Evolutionary conservation across 2,329 filamentous ascomycete genomes (phyloP), one percentile per base, ranked within the genome.

Genomic region (Hypoxylon sp.): DNA sequence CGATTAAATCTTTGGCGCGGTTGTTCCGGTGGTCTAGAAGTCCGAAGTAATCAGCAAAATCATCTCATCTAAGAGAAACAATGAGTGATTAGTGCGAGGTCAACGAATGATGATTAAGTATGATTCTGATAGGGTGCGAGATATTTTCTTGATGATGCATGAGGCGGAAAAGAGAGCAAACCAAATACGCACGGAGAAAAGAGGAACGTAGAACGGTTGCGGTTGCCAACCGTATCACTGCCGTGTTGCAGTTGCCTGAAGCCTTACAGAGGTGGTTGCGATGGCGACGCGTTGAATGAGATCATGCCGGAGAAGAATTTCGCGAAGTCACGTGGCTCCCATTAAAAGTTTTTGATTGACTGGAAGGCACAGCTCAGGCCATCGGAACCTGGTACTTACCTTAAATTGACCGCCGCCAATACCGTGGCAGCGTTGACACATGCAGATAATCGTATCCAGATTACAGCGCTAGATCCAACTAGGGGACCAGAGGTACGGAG

Each of bases 261-360:
- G 10, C 19, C 6, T 21, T 44, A 21, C 5, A 19, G 46, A 52
- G 15, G 35, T 10, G 50, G 44, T 15, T 44, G 29, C 27, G 35
- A 59, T 21, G 11, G 24, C 31, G 48, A 75, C 72, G 72, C 72
- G 70, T 69, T 46, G 24, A 46, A 57, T 55, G 21, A 67, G 51
- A 60, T 29, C 44, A 17, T 39, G 47, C 24, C 21, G 57, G 24
- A 21, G 42, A 52, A 42, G 7, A 35, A 39, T 65, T 53, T 56
- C 74, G 70, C 75, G 72, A 71, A 60, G 58, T 75, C 75, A 76
- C 73, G 74, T 76, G 75, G 13, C 13, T 37, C 17, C 19, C 31
- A 53, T 66, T 63, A 56, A 68, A 67, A 62, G 10, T 29, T 56
- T 39, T 39, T n/a, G 31, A 52, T 37, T 39, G 29, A 58, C 13